phyloP scores from a whole-genome alignment of 441 rosid species.

The Arabidopsis hybrid region DNA sequence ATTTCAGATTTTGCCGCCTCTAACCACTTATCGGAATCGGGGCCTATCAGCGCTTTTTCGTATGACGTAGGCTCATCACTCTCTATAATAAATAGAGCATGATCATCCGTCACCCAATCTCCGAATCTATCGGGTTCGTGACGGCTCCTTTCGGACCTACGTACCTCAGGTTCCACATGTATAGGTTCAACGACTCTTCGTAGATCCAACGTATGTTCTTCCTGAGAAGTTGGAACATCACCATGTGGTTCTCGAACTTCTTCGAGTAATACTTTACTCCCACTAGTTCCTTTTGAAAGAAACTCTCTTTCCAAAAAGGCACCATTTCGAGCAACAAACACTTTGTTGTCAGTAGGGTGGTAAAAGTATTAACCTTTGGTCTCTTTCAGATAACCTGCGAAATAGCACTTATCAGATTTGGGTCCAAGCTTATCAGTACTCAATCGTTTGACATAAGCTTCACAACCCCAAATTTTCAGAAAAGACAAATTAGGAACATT shows the following conservation, averaged over 20 bases:
- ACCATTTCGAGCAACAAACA: conserved; percentile 22
- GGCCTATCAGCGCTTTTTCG: not conserved
- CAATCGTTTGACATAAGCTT: not conserved
- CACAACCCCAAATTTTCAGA: not conserved
- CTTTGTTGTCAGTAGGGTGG: not conserved
- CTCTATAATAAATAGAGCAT: not conserved
- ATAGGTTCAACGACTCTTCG: not conserved
- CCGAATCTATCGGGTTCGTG: not conserved
- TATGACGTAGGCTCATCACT: not conserved
- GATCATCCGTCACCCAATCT: not conserved
- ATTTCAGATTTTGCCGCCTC: not conserved
- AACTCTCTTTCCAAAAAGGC: not conserved
- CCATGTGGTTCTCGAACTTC: not conserved
- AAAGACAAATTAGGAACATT: not conserved
- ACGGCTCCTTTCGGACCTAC: not conserved
- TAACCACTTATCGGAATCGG: not conserved
- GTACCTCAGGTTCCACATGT: not conserved
- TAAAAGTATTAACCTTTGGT: conserved; percentile 13
- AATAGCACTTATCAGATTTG: not conserved
- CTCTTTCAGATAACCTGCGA: not conserved
- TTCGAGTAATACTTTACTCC: not conserved
- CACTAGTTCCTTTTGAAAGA: not conserved
- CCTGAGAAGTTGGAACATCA: not conserved
- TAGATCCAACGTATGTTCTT: not conserved
- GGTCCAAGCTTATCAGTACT: not conserved